Base-by-base conservation (phyloP, 306 rosid species). In the Aeschynomene evenia region DNA sequence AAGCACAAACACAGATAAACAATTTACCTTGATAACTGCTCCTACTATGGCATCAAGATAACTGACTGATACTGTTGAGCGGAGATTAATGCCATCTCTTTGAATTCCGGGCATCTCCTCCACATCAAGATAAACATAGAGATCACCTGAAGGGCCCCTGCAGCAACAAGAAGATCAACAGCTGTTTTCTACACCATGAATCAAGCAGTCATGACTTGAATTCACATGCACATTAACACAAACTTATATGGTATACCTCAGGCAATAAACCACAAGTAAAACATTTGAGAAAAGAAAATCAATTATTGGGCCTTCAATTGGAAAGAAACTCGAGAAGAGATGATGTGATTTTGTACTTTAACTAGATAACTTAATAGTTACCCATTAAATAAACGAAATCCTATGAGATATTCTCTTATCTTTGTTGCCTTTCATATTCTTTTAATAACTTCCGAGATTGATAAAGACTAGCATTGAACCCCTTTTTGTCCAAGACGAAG, bases 61-160 rank as follows among this genome's bases (percentile, higher is more conserved):
- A 76, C 84, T 80, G 67, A 94, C 74, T 58, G 97, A 61, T 70
- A 85, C 65, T 48, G 88, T 83, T 58, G 99, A 88, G 50, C 66
- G 68, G 80, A 91, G 91, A 83, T 94, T 94, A 52, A 94, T 80
- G 72, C 87, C 99, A 68, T 94, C 97, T 83, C 99, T 88, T 85
- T 83, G 87, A 82, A 91, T 94, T 77, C 95, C 97, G 4, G 87
- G 80, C 61, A 88, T 77, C 77, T 87, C 96, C 78, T 70, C 75
- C 36, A 94, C 95, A 65, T 88, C 92, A 77, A 91, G 95, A 81
- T 91, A 91, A 11, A 94, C 99, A 63, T 79, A 94, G 46, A 94
- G 95, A 79, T 91, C 99, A 50, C 99, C 99, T 1, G 96, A 83
- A 84, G 95, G 96, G 62, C 97, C 99, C 81, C 97, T 94, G 88